Percentiles rank a stretch among this genome's conserved stretches.
Evolutionary conservation across 495 filamentous ascomycete genomes (phyloP).

Genomic region (Talaromyces borbonicus): DNA sequence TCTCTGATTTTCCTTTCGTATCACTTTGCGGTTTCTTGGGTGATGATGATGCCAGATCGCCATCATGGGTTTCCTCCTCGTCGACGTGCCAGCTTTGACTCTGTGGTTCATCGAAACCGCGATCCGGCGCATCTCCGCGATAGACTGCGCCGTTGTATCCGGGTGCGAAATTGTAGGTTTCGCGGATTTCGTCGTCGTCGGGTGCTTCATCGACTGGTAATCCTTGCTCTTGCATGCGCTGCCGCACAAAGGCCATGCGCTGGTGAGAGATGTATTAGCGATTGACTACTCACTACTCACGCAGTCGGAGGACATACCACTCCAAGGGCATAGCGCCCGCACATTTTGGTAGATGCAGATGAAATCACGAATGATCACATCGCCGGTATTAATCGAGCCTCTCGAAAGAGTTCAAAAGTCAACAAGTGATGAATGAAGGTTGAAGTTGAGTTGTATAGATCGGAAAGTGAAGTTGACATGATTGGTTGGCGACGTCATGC

Average conservation of each 20-base stretch:
- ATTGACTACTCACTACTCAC: slow-evolving; percentile 1
- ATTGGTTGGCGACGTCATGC: slow-evolving; percentile 5
- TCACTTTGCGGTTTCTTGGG: too few relatives aligned
- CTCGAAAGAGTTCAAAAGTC: too few relatives aligned
- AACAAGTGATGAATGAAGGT: background rate
- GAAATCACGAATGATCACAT: background rate
- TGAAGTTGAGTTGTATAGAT: background rate
- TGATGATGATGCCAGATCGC: too few relatives aligned
- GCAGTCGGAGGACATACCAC: slow-evolving; percentile 44
- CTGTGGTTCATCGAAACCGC: slow-evolving; percentile 17
- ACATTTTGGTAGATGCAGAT: slow-evolving; percentile 44
- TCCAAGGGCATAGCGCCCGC: slow-evolving; percentile 73
- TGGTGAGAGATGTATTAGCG: slow-evolving; percentile 16
- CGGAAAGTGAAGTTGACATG: background rate
- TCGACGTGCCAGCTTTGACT: slow-evolving; percentile 10
- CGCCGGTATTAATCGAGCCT: background rate
- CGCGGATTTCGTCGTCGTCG: slow-evolving; percentile 61
- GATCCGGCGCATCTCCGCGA: slow-evolving; percentile 55
- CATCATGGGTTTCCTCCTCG: slow-evolving; percentile 5
- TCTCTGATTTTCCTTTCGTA: slow-evolving; percentile 16
- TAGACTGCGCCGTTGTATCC: slow-evolving; percentile 81
- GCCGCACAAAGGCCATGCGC: slow-evolving; percentile 57
- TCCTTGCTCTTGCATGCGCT: slow-evolving; percentile 58
- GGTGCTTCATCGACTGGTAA: slow-evolving; percentile 73
- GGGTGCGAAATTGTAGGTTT: slow-evolving; percentile 89